phyloP scores from a whole-genome alignment of 2,329 filamentous ascomycete species.

The Incumbomyces lentus region DNA sequence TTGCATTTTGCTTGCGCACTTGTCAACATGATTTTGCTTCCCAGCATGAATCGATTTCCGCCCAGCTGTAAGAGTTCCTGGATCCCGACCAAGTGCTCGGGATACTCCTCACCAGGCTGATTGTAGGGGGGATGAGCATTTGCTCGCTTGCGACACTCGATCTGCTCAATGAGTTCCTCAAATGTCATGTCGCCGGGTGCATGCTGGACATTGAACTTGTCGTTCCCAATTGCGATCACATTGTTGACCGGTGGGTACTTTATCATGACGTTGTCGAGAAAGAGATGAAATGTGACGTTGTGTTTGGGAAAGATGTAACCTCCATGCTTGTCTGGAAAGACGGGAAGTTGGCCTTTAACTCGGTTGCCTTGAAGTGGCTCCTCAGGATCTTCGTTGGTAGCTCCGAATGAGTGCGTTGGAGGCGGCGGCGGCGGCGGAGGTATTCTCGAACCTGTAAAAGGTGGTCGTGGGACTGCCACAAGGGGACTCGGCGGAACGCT shows the following conservation, averaged over 20 bases:
- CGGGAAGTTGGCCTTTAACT: slow-evolving; percentile 16
- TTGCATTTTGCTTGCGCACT: slow-evolving; percentile 40
- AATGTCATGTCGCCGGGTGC: slow-evolving; percentile 46
- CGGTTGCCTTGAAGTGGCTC: slow-evolving; percentile 18
- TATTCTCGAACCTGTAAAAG: neutral
- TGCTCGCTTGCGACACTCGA: slow-evolving; percentile 45
- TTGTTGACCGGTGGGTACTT: slow-evolving; percentile 11
- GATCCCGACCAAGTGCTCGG: slow-evolving; percentile 40
- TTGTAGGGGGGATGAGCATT: slow-evolving; percentile 5
- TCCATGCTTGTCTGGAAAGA: slow-evolving; percentile 11
- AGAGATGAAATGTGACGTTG: slow-evolving; percentile 26
- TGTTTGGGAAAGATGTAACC: slow-evolving; percentile 12
- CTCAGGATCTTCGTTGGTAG: slow-evolving; percentile 10
- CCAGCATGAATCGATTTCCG: slow-evolving; percentile 51
- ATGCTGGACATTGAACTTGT: slow-evolving; percentile 41
- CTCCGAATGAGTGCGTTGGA: slow-evolving; percentile 10
- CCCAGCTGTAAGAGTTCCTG: slow-evolving; percentile 44
- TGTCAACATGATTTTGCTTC: slow-evolving; percentile 42
- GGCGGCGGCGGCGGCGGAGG: slow-evolving; percentile 9
- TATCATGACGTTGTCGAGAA: slow-evolving; percentile 26
- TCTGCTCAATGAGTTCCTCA: slow-evolving; percentile 47
- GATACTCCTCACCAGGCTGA: slow-evolving; percentile 1
- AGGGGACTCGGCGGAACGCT: slow-evolving; percentile 10
- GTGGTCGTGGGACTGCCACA: slow-evolving; percentile 6
- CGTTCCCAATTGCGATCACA: slow-evolving; percentile 16